Evolutionary conservation across 345 rosid genomes (phyloP), one percentile per base, ranked within the genome.

Genomic region (Arabis alpina): DNA sequence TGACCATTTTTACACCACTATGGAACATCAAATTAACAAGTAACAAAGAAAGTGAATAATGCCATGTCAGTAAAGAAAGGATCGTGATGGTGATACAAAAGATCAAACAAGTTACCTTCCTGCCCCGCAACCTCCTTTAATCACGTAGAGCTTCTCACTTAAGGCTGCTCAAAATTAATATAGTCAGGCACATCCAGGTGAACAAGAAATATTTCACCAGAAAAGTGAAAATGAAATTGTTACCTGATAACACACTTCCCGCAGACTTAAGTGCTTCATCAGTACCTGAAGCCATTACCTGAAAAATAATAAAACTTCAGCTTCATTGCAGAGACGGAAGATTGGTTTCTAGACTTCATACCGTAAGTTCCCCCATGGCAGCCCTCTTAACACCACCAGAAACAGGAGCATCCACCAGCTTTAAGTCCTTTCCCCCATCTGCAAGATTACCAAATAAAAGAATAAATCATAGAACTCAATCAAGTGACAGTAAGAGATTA

Each of bases 311-410:
- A 8, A 34, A 74, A 41, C 41, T 23, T 47, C 66, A 77, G 78
- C 62, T 70, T 55, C 64, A 70, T 40, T 49, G 12, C 60, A 63
- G 45, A 64, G 34, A 50, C 30, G 13, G 52, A 11, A 70, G 8
- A n/a, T 37, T 77, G 42, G 23, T 61, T 44, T 48, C 69, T 47
- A 53, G 37, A 61, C 43, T 57, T 50, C 86, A 40, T 72, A 88
- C 98, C 83, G 98, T 87, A 69, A 93, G 89, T 68, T 92, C 88
- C 79, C 98, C 98, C 75, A 62, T 79, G 49, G 92, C 69, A 36
- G 98, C 98, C 80, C 83, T 85, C 84, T 88, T 90, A 49, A 90
- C 97, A 74, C 98, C 98, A 62, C 98, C 98, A 62, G 97, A 93
- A 79, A 93, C 98, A 72, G 98, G 98, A 75, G 98, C 94, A 77